Evolutionary conservation across 495 filamentous ascomycete genomes (phyloP).

Genomic region (Cercophora newfieldiana): DNA sequence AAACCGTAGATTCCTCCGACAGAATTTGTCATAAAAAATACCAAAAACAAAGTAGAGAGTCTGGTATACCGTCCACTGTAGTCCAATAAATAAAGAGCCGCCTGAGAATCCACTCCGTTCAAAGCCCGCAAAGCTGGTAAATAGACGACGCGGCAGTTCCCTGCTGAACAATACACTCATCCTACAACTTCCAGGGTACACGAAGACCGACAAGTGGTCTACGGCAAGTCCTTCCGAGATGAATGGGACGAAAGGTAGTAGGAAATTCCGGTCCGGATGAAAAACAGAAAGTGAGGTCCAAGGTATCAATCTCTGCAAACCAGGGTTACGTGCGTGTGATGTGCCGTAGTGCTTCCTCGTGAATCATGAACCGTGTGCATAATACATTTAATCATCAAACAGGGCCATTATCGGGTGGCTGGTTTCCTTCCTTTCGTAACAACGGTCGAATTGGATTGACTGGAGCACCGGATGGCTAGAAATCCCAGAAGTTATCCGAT

Average conservation of each 20-base stretch:
- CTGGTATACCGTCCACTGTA: not conserved
- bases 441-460: not conserved
- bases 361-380: not conserved
- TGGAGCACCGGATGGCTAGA: too few species aligned
- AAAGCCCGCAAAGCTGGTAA: not conserved
- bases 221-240: not conserved
- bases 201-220: not conserved
- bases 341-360: not conserved
- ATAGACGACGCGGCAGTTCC: not conserved
- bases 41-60: not conserved
- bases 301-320: not conserved
- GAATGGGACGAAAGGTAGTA: not conserved
- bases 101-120: not conserved
- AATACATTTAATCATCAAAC: not conserved
- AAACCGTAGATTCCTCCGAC: not conserved
- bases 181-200: not conserved
- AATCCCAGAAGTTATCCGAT: slow-evolving; percentile 55
- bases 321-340: not conserved
- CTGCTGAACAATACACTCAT: not conserved
- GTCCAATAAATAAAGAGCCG: not conserved
- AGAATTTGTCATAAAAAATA: not conserved
- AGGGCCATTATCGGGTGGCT: not conserved
- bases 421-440: not conserved
- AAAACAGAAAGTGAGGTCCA: not conserved
- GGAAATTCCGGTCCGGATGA: not conserved